Base-by-base conservation (phyloP, 2,329 filamentous ascomycete species). In the Fusarium guadeloupense region DNA sequence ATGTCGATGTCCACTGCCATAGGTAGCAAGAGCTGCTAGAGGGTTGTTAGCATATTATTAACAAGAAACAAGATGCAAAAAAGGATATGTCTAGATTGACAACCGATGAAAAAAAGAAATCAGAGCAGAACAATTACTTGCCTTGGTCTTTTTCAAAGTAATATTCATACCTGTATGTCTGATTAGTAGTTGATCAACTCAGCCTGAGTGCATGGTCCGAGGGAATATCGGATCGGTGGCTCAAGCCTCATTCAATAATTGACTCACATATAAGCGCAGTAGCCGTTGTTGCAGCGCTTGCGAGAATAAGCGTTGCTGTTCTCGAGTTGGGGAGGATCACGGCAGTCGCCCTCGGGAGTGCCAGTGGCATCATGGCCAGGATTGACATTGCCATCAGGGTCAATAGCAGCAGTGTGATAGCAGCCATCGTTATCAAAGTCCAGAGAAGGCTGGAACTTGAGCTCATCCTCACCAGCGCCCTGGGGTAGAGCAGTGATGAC, bases 381-480 rank as follows among this genome's bases (percentile, higher is more conserved):
- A 46, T 73, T 73, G 17, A 61, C 69, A 28, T 71, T 71, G 21
- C 79, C 78, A 9, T 70, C 51, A 1, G 67, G 68, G 54, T 73
- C 72, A 31, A 82, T 76, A 34, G 79, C 80, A n/a, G 80, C 77
- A 2, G 79, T 79, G 59, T 81, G 78, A 67, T 81, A 80, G 64
- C 77, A 78, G 9, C 76, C 72, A 38, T 78, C 76, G 1, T 60
- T 68, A 61, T 78, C 77, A 50, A 76, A 78, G 66, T 78, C 76
- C 4, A 77, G 66, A 9, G 69, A 53, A 9, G 76, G 76, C 58
- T 78, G 76, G 57, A 71, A 76, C 46, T 68, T 69, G 31, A 72
- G 66, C 51, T 77, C 76, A 23, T 66, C 49, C 10, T 70, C 70
- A 6, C 72, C 69, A 6, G 76, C 76, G n/a, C 59, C 55, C 23